These are phyloP conservation scores for Termitomyces sp. DNA, from an alignment of 1,284 basidiomycete species.

Conservation along the genomic window DNA sequence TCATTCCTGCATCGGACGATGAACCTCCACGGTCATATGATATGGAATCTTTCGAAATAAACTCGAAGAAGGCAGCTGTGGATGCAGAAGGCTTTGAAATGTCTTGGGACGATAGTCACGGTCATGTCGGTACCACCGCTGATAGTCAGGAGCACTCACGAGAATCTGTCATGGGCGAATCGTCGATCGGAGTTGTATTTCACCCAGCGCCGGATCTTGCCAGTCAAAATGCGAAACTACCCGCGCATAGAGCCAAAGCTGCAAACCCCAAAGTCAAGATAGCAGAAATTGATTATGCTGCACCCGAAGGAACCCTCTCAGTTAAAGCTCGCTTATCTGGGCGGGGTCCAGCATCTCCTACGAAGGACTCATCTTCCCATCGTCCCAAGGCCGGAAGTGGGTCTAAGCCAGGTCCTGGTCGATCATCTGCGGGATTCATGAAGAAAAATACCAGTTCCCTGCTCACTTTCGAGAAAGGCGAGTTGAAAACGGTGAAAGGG, in stretches of 20 bases:
- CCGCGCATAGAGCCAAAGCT: slow-evolving; percentile 42
- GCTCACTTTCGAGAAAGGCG: slow-evolving; percentile 44
- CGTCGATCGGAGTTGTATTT: background rate
- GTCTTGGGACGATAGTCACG: background rate
- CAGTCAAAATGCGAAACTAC: slow-evolving; percentile 19
- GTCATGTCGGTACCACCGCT: background rate
- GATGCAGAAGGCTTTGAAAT: background rate
- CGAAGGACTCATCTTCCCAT: slow-evolving; percentile 10
- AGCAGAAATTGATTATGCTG: slow-evolving; percentile 32
- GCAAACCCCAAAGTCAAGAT: slow-evolving; percentile 51
- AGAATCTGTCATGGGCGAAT: slow-evolving; percentile 1
- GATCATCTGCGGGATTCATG: slow-evolving; percentile 35
- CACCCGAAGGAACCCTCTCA: slow-evolving; percentile 36
- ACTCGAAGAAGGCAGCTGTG: background rate
- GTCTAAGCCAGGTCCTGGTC: slow-evolving; percentile 44
- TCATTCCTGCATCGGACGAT: slow-evolving; percentile 37
- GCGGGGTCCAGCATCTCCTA: slow-evolving; percentile 11
- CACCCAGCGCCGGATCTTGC: background rate
- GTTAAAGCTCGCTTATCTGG: slow-evolving; percentile 41
- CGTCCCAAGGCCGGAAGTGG: slow-evolving; percentile 10
- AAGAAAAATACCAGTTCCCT: slow-evolving; percentile 41
- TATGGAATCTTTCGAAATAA: background rate
- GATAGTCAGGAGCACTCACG: background rate
- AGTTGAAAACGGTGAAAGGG: slow-evolving; percentile 43
- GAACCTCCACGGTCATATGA: slow-evolving; percentile 22